Evolutionary conservation across 2,329 filamentous ascomycete species (phyloP).

Genomic region (Talaromyces funiculosus): DNA sequence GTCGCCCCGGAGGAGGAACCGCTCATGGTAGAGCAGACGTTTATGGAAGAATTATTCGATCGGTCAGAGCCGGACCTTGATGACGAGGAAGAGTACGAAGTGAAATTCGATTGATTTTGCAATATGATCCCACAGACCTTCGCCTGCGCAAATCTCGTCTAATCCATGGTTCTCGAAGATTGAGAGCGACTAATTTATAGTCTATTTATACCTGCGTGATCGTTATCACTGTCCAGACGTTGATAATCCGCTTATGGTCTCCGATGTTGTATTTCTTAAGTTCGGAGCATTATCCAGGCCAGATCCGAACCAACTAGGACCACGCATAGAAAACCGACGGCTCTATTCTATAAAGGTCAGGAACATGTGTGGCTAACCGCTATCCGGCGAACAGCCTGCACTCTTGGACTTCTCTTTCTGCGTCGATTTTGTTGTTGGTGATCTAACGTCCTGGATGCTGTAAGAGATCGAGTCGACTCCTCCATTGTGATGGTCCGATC

Average conservation of each 20-base stretch:
- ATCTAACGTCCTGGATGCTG: background rate
- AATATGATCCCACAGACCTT: slow-evolving; percentile 25
- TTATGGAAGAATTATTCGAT: slow-evolving; percentile 23
- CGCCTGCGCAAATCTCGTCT: slow-evolving; percentile 22
- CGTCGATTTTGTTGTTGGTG: background rate
- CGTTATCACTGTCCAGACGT: background rate
- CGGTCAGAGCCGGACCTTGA: slow-evolving; percentile 17
- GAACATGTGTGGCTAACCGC: background rate
- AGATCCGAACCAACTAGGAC: background rate
- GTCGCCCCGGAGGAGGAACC: slow-evolving; percentile 19
- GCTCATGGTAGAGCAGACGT: slow-evolving; percentile 19
- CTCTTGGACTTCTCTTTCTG: background rate
- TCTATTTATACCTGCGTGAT: background rate
- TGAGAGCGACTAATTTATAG: slow-evolving; percentile 11
- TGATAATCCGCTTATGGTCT: background rate
- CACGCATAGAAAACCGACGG: background rate
- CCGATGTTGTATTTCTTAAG: background rate
- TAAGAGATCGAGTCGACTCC: background rate
- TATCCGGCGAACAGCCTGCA: background rate
- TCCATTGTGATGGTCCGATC: background rate
- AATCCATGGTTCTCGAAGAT: slow-evolving; percentile 27
- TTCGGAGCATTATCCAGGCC: too few relatives aligned
- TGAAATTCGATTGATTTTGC: slow-evolving; percentile 21
- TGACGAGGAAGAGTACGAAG: slow-evolving; percentile 19
- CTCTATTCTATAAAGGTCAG: background rate